Evolutionary conservation across 331 rosid genomes (phyloP).

Genomic region (Saraca asoca): DNA sequence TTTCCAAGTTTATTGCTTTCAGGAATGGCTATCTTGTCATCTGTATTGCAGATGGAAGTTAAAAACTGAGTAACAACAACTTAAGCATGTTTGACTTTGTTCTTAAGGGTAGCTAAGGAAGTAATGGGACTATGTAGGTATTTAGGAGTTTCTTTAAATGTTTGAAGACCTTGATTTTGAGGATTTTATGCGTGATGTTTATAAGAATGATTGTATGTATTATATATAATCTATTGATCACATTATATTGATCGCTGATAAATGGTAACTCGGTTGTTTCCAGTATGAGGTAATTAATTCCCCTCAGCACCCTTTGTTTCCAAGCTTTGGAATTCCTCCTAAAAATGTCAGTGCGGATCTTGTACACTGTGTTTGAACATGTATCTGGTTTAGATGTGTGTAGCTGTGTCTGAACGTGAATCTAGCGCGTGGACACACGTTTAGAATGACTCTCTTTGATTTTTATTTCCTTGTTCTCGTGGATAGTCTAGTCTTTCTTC

Average conservation of each 20-base stretch:
- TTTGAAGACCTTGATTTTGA: slow-evolving; percentile 46
- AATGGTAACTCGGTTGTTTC: slow-evolving; percentile 44
- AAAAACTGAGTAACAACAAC: slow-evolving; percentile 33
- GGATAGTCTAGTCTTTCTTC: too few relatives aligned
- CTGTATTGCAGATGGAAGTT: slow-evolving; percentile 42
- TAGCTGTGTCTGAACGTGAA: too few relatives aligned
- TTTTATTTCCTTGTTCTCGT: too few relatives aligned
- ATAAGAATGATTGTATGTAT: slow-evolving; percentile 48
- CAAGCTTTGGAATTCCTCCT: not conserved
- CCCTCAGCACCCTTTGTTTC: slow-evolving; percentile 11
- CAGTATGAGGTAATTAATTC: slow-evolving; percentile 17
- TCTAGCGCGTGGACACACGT: too few relatives aligned
- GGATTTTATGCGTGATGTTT: slow-evolving; percentile 44
- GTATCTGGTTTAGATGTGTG: too few relatives aligned
- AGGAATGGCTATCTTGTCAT: slow-evolving; percentile 48
- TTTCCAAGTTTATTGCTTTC: slow-evolving; percentile 36
- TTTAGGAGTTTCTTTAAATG: slow-evolving; percentile 40
- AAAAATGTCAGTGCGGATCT: too few relatives aligned
- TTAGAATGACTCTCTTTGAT: too few relatives aligned
- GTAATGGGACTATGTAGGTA: slow-evolving; percentile 46
- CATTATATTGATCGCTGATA: slow-evolving; percentile 44
- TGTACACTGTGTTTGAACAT: too few relatives aligned
- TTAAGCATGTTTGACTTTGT: slow-evolving; percentile 36
- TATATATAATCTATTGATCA: slow-evolving; percentile 13
- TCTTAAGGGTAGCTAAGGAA: slow-evolving; percentile 48